phyloP scores from a whole-genome alignment of 768 basidiomycete species.

The Xerocomellus intermedius region DNA sequence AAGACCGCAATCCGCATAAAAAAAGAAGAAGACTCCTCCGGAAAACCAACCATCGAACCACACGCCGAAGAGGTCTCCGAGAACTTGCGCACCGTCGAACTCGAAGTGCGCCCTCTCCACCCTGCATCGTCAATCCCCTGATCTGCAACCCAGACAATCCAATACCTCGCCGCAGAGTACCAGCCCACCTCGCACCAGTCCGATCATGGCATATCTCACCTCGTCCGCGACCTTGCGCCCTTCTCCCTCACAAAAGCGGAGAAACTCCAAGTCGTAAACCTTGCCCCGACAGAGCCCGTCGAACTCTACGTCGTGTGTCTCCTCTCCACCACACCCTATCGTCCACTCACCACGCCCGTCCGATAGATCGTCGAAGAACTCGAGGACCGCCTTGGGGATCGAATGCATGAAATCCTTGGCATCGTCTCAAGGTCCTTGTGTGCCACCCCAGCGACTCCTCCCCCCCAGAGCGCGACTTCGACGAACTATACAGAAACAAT shows the following conservation, averaged over 20 bases:
- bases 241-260: conserved; percentile 86
- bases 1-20: conserved; percentile 72
- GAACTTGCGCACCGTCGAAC: conserved; percentile 81
- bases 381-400: conserved; percentile 74
- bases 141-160: conserved; percentile 61
- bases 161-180: conserved; percentile 74
- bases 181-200: conserved; percentile 70
- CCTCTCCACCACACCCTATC: neutral
- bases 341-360: neutral
- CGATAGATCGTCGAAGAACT: conserved; percentile 89
- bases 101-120: conserved; percentile 46
- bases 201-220: conserved; percentile 56
- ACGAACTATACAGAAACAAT: conserved; percentile 1
- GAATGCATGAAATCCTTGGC: conserved; percentile 64
- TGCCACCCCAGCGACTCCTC: neutral
- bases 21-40: conserved; percentile 67
- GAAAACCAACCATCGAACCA: conserved; percentile 29
- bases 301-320: conserved; percentile 84
- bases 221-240: conserved; percentile 64
- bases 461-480: neutral
- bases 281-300: conserved; percentile 77
- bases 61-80: conserved; percentile 62
- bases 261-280: conserved; percentile 89
- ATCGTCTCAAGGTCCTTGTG: conserved; percentile 49
- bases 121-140: neutral